A percentile compares a stretch with the other conserved stretches of the same genome.
phyloP scores from a whole-genome alignment of 2,329 filamentous ascomycete species.

The Didymella lethalis region DNA sequence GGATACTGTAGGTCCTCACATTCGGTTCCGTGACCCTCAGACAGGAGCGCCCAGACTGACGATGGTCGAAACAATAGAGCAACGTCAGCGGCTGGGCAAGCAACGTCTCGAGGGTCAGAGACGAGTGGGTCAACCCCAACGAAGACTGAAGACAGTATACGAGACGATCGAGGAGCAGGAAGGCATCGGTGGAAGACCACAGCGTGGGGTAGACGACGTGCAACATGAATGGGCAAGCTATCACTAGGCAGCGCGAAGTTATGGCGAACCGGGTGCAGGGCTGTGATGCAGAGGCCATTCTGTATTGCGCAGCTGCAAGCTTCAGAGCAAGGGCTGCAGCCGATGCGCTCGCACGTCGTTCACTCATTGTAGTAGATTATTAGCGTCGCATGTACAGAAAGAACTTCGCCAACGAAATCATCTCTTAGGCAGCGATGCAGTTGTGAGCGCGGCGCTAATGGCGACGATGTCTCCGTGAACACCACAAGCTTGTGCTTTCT shows the following conservation, averaged over 20 bases:
- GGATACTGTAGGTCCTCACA: slow-evolving; percentile 4
- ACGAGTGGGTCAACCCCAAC: background rate
- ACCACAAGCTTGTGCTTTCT: background rate
- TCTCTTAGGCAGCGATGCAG: background rate
- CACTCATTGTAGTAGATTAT: background rate
- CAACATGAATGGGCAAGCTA: background rate
- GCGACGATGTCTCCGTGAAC: background rate
- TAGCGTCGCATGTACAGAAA: background rate
- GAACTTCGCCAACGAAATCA: background rate
- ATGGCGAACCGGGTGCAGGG: background rate
- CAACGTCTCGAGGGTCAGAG: slow-evolving; percentile 1
- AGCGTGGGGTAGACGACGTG: slow-evolving; percentile 2
- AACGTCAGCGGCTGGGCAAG: slow-evolving; percentile 5
- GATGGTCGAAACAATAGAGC: slow-evolving; percentile 13
- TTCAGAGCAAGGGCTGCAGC: background rate
- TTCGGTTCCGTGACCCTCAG: slow-evolving; percentile 7
- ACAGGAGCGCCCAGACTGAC: slow-evolving; percentile 15
- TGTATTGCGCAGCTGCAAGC: background rate
- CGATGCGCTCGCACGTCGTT: background rate
- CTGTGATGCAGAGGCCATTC: background rate
- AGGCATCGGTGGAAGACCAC: background rate
- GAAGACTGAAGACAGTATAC: slow-evolving; percentile 3
- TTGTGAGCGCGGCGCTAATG: background rate
- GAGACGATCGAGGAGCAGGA: slow-evolving; percentile 19
- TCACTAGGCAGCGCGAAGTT: background rate